Evolutionary conservation across 345 rosid genomes (phyloP).

Genomic region (Angophora floribunda): DNA sequence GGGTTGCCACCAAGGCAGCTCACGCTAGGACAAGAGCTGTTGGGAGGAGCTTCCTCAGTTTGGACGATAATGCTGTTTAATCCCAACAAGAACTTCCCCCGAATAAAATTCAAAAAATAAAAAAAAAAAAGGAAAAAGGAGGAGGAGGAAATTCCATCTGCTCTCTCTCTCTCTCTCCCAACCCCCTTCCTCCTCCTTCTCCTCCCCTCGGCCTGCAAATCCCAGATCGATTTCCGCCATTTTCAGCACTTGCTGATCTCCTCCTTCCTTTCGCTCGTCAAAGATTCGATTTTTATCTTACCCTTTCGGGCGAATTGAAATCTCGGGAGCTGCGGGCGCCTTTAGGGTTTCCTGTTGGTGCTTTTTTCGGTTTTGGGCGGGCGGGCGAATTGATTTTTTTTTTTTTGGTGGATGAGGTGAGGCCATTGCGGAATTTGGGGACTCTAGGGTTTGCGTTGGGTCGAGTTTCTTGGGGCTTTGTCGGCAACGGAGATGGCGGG

Average conservation of each 20-base stretch:
- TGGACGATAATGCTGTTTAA: neutral
- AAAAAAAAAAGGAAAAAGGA: no score
- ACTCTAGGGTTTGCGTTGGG: neutral
- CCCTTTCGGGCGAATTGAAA: neutral
- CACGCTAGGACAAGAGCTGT: neutral
- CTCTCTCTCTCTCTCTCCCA: neutral
- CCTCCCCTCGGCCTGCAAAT: no score
- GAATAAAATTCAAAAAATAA: neutral
- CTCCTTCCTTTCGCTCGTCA: neutral
- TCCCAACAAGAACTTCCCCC: neutral
- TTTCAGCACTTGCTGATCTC: neutral
- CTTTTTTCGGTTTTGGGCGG: neutral
- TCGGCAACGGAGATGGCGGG: conserved; percentile 27
- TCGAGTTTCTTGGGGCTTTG: neutral
- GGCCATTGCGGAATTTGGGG: neutral
- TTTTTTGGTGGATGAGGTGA: neutral
- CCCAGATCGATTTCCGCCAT: neutral
- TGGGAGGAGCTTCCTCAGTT: neutral
- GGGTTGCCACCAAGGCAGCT: neutral
- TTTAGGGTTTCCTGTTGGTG: neutral
- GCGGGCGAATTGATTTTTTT: neutral
- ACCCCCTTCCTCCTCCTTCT: neutral
- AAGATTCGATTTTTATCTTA: neutral
- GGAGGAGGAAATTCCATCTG: neutral
- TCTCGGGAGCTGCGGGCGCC: neutral